Base-by-base conservation (phyloP, 805 yeast species). In the Sugiyamaella americana region DNA sequence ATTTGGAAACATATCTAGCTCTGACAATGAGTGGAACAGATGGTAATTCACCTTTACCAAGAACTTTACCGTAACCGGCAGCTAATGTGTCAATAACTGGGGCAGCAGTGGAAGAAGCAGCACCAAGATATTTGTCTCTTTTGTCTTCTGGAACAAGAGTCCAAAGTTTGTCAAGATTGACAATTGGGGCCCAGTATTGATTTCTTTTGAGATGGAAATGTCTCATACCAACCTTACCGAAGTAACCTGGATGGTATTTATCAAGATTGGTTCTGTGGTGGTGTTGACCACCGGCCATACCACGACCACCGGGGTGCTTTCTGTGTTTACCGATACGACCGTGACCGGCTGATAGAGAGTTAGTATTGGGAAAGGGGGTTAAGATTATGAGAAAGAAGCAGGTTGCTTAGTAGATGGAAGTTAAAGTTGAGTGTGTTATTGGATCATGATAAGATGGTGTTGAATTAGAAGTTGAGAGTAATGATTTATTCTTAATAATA, bases 141-240 rank as follows among this genome's bases (percentile, higher is more conserved):
- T 86, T 80, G 68, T 85, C 95, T 68, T 79, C 83, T 66, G 89
- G 93, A 68, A 93, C 84, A 70, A 93, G 82, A 65, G 97, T 79
- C 98, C 98, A 93, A 73, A 93, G 84, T 76, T 87, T 87, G 82
- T 93, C 98, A 72, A 93, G 79, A 91, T 93, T 93, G 75, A 93
- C 78, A 66, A 84, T 86, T 75, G 98, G 98, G 75, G 78, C 84
- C 98, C 98, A 93, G 88, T 81, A 83, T 71, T 86, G 96, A 79
- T 75, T 78, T 69, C 76, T 78, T 78, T 87, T 95, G 75, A 84
- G 82, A 87, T 87, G 96, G 96, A 83, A 91, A 84, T 85, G 84
- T 85, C 98, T 87, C 97, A 91, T 91, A 89, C 99, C 99, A 73
- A 93, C 98, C 81, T 93, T 94, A 86, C 99, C 99, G 79, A 93